phyloP scores from a whole-genome alignment of 768 basidiomycete species.

The Saitozyma sp. region DNA sequence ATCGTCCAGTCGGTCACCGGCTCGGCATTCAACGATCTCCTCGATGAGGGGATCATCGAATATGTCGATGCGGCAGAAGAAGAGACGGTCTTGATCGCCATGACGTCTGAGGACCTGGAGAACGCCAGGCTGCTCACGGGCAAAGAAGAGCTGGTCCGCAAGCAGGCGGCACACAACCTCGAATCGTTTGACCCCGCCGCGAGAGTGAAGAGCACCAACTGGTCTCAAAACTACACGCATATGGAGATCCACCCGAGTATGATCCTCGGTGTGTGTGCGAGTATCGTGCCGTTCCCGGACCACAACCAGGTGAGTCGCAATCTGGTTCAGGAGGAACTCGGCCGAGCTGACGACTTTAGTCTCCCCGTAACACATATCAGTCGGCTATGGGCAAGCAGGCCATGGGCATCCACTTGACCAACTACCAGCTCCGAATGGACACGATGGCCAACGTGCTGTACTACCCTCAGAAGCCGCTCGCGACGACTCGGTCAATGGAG shows the following conservation, averaged over 20 bases:
- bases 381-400: conserved; percentile 99
- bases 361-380: conserved; percentile 99
- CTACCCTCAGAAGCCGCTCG: conserved; percentile 98
- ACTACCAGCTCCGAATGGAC: conserved; percentile 98
- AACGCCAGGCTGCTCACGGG: conserved; percentile 60
- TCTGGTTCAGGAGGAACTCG: not conserved
- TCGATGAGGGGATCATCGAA: conserved; percentile 87
- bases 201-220: conserved; percentile 78
- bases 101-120: conserved; percentile 95
- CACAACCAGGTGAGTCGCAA: conserved; percentile 74
- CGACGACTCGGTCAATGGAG: conserved; percentile 98
- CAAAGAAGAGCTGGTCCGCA: conserved; percentile 43
- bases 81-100: conserved; percentile 99
- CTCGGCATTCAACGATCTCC: conserved; percentile 70
- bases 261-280: conserved; percentile 97
- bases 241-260: conserved; percentile 99
- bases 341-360: conserved; percentile 48
- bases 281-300: conserved; percentile 99
- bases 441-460: conserved; percentile 99
- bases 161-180: conserved; percentile 53
- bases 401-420: conserved; percentile 98
- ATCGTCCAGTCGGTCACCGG: conserved; percentile 59
- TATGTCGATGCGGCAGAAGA: conserved; percentile 97
- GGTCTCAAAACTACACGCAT: conserved; percentile 92
- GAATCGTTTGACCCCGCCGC: conserved; percentile 74